These are phyloP conservation scores for Pilobolus umbonatus DNA, from an alignment of 192 early-diverging fungal species.

Conservation along the genomic window DNA sequence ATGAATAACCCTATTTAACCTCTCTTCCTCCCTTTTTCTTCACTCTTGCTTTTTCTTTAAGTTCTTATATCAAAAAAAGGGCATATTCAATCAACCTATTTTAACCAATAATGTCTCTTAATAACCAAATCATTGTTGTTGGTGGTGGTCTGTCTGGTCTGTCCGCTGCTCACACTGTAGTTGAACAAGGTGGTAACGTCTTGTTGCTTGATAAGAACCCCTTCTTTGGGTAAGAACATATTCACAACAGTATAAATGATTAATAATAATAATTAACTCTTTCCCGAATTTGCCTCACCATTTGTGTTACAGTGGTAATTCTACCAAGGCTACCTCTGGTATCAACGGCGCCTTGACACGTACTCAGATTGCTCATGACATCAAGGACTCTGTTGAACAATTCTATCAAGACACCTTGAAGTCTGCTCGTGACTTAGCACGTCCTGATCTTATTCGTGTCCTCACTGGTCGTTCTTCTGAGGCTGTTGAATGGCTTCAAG, in stretches of 20 bases:
- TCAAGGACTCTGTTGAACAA: constrained; percentile 77
- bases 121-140: constrained; percentile 70
- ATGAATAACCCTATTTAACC: constrained; percentile 7
- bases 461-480: constrained; percentile 80
- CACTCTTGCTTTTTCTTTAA: constrained; percentile 1
- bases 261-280: neutral
- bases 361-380: constrained; percentile 65
- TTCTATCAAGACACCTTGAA: constrained; percentile 86
- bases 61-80: constrained; percentile 22
- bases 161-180: constrained; percentile 79
- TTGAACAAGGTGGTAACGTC: constrained; percentile 82
- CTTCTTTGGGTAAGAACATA: constrained; percentile 62
- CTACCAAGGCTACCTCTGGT: constrained; percentile 96
- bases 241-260: too few relatives aligned
- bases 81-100: constrained; percentile 1
- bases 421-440: constrained; percentile 80
- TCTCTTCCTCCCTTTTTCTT: constrained; percentile 1
- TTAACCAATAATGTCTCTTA: constrained; percentile 45
- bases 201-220: constrained; percentile 83
- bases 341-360: constrained; percentile 93
- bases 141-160: constrained; percentile 90
- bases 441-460: constrained; percentile 77
- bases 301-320: constrained; percentile 68
- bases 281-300: too few relatives aligned
- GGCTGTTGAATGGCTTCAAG: constrained; percentile 91